phyloP scores from a whole-genome alignment of 169 alveolate species.

The Toxoplasma gondii region DNA sequence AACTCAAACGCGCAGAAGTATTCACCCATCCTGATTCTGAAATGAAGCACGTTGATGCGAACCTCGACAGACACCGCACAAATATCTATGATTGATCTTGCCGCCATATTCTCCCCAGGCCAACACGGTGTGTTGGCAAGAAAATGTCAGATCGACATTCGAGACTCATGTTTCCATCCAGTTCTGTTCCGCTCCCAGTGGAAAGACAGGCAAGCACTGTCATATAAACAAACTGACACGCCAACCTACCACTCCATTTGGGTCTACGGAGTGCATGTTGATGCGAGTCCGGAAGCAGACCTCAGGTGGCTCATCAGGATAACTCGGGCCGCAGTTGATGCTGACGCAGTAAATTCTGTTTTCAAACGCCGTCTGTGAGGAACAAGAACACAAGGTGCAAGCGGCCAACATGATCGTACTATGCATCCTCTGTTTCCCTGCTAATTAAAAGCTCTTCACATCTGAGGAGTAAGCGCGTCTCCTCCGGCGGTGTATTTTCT shows the following conservation, averaged over 20 bases:
- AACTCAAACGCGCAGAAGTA: no score
- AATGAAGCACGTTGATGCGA: no score
- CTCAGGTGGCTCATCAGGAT: conserved; percentile 96
- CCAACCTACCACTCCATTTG: conserved; percentile 79
- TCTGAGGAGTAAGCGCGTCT: background rate
- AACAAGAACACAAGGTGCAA: background rate
- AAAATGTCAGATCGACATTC: no score
- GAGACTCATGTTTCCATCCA: no score
- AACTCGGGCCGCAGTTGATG: conserved; percentile 92
- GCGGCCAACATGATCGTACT: conserved; percentile 24
- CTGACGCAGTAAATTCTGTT: conserved; percentile 94
- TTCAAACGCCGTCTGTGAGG: conserved; percentile 92
- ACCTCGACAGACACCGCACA: no score
- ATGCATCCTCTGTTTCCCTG: background rate
- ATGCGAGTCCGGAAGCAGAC: conserved; percentile 92
- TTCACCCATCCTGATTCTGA: no score
- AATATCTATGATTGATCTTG: no score
- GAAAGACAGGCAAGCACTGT: background rate
- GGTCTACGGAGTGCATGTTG: conserved; percentile 92
- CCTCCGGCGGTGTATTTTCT: background rate
- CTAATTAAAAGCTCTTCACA: background rate
- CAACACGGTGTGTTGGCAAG: no score
- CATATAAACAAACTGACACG: no score
- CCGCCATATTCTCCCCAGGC: no score
- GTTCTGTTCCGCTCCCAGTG: background rate